Conservation (phyloP, 2,329 filamentous ascomycete genomes). For the Proliferodiscus dingleyae region DNA sequence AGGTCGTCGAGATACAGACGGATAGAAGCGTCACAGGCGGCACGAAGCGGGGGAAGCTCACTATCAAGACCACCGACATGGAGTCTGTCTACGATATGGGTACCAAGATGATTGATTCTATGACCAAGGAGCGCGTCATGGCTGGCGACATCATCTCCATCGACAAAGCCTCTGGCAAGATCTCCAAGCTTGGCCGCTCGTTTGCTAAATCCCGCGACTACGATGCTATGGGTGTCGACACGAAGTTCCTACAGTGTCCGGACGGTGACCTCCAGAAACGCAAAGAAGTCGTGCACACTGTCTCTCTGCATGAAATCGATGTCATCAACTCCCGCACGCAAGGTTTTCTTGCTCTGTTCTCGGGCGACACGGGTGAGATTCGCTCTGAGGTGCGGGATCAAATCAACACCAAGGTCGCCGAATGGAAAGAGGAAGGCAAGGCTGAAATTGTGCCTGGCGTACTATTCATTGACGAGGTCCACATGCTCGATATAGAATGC, state of each 20-base stretch:
- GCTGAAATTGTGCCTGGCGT: constrained; percentile 97
- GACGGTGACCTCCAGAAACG: constrained; percentile 97
- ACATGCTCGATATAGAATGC: constrained; percentile 99
- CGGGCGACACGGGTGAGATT: constrained; percentile 96
- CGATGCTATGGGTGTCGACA: constrained; percentile 97
- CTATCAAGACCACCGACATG: constrained; percentile 99
- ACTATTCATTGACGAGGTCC: constrained; percentile 96
- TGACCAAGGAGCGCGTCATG: constrained; percentile 99
- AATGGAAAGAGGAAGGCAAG: constrained; percentile 99
- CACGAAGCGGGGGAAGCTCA: constrained; percentile 97
- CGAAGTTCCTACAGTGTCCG: constrained; percentile 95
- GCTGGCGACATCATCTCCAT: constrained; percentile 98
- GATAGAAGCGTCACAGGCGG: constrained; percentile 93
- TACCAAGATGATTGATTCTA: constrained; percentile 98
- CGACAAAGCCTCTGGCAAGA: constrained; percentile 97
- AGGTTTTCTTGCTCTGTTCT: constrained; percentile 94
- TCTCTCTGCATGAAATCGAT: constrained; percentile 95
- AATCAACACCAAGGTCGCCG: constrained; percentile 97
- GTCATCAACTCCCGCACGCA: constrained; percentile 99
- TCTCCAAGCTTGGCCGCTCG: constrained; percentile 91
- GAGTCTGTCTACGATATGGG: constrained; percentile 99
- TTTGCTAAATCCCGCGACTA: constrained; percentile 95
- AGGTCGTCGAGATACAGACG: constrained; percentile 98
- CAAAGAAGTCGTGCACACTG: constrained; percentile 94
- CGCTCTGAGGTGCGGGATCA: constrained; percentile 95